phyloP scores from a whole-genome alignment of 768 basidiomycete genomes.

The Leccinellum luteum region DNA sequence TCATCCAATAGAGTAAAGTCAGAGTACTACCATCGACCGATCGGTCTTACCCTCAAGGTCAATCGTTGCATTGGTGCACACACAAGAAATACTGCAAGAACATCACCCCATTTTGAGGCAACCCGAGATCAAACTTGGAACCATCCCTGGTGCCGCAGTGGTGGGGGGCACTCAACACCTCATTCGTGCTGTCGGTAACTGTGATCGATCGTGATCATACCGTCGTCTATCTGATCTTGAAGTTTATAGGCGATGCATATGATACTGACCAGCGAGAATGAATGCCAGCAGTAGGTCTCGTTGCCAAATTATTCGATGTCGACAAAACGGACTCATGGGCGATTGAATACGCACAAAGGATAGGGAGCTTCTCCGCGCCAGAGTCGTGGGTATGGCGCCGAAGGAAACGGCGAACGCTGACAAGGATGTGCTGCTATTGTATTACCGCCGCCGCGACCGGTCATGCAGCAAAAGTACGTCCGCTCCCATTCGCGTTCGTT shows the following conservation, averaged over 20 bases:
- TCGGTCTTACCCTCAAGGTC: constrained; percentile 54
- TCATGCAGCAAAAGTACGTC: too few species aligned
- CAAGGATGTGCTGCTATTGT: too few species aligned
- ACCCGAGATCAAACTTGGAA: constrained; percentile 93
- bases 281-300: constrained; percentile 47
- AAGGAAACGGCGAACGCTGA: constrained; percentile 53
- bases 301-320: constrained; percentile 40
- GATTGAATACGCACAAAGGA: constrained; percentile 37
- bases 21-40: constrained; percentile 7
- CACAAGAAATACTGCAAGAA: constrained; percentile 71
- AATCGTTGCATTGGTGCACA: constrained; percentile 60
- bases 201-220: not conserved
- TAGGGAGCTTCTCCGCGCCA: constrained; percentile 33
- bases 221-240: not conserved
- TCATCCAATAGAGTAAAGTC: constrained; percentile 1
- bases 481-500: too few species aligned
- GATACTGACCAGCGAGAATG: constrained; percentile 49
- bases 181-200: constrained; percentile 56
- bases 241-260: constrained; percentile 50
- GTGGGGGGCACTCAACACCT: constrained; percentile 92
- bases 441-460: too few species aligned
- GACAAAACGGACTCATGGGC: constrained; percentile 43
- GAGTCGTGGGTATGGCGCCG: constrained; percentile 37
- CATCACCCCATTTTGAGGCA: constrained; percentile 84
- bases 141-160: constrained; percentile 94